Percentiles rank a stretch among this genome's conserved stretches.
Conservation (phyloP, 768 basidiomycete species). For the Glaciozyma antarctica region DNA sequence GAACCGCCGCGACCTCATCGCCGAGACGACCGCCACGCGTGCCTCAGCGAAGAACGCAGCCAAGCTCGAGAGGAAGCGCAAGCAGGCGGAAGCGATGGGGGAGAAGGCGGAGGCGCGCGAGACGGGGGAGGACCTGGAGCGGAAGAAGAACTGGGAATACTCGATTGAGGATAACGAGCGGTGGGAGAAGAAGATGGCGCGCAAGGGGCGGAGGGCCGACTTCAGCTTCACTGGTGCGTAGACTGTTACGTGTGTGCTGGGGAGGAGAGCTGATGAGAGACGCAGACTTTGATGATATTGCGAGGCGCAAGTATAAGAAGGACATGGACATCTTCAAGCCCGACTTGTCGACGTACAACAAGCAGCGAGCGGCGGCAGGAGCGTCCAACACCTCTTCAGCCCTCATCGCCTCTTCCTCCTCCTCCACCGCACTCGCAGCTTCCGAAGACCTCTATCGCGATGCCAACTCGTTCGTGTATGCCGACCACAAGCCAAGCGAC, state of each 20-base stretch:
- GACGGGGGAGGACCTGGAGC: slow-evolving; percentile 79
- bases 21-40: slow-evolving; percentile 71
- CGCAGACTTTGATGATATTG: slow-evolving; percentile 79
- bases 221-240: slow-evolving; percentile 81
- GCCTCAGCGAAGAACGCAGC: slow-evolving; percentile 67
- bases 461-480: slow-evolving; percentile 83
- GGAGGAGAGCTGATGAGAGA: not conserved
- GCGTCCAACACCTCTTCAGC: slow-evolving; percentile 49
- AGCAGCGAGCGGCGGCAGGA: slow-evolving; percentile 75
- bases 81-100: slow-evolving; percentile 64
- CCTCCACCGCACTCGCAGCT: slow-evolving; percentile 38
- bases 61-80: slow-evolving; percentile 72
- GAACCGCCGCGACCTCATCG: slow-evolving; percentile 75
- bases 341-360: slow-evolving; percentile 74
- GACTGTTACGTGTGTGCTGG: not conserved
- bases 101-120: slow-evolving; percentile 81
- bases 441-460: slow-evolving; percentile 80
- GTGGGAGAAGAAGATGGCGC: slow-evolving; percentile 83
- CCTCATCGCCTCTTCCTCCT: slow-evolving; percentile 27
- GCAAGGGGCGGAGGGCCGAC: slow-evolving; percentile 75
- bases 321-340: slow-evolving; percentile 81
- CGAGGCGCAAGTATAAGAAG: slow-evolving; percentile 76
- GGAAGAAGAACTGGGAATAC: slow-evolving; percentile 89
- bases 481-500: slow-evolving; percentile 87
- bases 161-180: slow-evolving; percentile 89